phyloP scores from a whole-genome alignment of 2,329 filamentous ascomycete species.

The Pseudonectria buxi region DNA sequence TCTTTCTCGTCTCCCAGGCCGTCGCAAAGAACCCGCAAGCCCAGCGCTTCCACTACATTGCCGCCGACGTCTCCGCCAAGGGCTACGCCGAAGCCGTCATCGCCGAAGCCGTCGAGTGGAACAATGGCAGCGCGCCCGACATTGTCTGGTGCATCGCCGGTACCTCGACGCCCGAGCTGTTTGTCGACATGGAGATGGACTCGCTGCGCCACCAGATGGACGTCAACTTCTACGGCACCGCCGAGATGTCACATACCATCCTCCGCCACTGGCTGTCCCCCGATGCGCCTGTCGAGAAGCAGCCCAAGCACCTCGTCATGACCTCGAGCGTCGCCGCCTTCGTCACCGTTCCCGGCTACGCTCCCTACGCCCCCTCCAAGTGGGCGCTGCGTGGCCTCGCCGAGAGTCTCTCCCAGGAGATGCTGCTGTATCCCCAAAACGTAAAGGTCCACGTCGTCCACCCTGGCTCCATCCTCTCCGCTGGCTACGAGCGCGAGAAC shows the following conservation, averaged over 20 bases:
- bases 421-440: constrained; percentile 76
- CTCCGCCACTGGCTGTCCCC: constrained; percentile 66
- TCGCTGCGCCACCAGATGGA: constrained; percentile 76
- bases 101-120: constrained; percentile 69
- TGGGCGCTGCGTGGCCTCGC: constrained; percentile 75
- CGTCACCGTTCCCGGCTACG: constrained; percentile 73
- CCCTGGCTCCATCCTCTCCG: constrained; percentile 74
- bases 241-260: constrained; percentile 78
- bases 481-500: constrained; percentile 72
- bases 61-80: constrained; percentile 69
- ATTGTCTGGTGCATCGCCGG: constrained; percentile 91
- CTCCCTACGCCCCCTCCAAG: constrained; percentile 77
- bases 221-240: constrained; percentile 81
- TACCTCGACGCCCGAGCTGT: constrained; percentile 65
- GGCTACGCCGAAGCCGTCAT: constrained; percentile 66
- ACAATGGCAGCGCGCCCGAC: constrained; percentile 65
- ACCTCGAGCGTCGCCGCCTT: constrained; percentile 74
- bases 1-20: constrained; percentile 35
- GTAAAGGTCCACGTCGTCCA: constrained; percentile 77
- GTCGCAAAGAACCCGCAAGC: constrained; percentile 56
- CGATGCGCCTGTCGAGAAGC: constrained; percentile 33
- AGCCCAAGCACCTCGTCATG: constrained; percentile 75
- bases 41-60: constrained; percentile 79
- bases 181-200: constrained; percentile 64
- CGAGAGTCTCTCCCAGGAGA: constrained; percentile 77